Conservation (phyloP, 2,329 filamentous ascomycete species). For the Metarhizium brunneum region DNA sequence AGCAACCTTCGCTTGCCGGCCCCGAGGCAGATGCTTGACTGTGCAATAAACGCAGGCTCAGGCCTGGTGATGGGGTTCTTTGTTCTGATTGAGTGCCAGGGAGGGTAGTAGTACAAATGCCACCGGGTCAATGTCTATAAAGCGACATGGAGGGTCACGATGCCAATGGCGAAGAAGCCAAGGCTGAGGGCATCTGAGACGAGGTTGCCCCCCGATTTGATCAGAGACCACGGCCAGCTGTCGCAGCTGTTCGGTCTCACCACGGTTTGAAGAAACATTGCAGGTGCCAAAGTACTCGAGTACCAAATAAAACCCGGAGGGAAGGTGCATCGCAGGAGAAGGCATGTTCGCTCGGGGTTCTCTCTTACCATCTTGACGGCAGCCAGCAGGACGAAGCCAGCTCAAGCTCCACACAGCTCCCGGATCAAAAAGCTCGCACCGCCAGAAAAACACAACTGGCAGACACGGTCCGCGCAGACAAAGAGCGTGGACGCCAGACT, state of each 20-base stretch:
- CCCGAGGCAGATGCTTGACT: neutral
- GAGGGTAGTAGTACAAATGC: neutral
- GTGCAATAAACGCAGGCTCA: neutral
- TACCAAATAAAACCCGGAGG: neutral
- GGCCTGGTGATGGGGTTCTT: neutral
- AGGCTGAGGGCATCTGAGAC: neutral
- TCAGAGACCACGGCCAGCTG: neutral
- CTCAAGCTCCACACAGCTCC: slow-evolving; percentile 5
- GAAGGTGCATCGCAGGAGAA: slow-evolving; percentile 3
- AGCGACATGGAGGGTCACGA: neutral
- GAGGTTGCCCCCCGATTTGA: neutral
- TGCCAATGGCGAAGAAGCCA: slow-evolving; percentile 2
- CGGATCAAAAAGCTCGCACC: slow-evolving; percentile 3
- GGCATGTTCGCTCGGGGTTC: neutral
- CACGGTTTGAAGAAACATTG: neutral
- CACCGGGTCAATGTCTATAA: neutral
- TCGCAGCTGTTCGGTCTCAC: neutral
- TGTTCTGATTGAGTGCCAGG: neutral
- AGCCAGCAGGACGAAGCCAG: slow-evolving; percentile 3
- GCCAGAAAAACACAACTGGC: slow-evolving; percentile 1
- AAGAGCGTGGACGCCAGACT: neutral
- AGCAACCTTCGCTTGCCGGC: neutral
- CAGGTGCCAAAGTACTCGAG: neutral
- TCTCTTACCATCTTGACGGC: slow-evolving; percentile 9
- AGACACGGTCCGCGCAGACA: neutral